Base-by-base conservation (phyloP, 768 basidiomycete genomes). In the Cystobasidium onofrii region DNA sequence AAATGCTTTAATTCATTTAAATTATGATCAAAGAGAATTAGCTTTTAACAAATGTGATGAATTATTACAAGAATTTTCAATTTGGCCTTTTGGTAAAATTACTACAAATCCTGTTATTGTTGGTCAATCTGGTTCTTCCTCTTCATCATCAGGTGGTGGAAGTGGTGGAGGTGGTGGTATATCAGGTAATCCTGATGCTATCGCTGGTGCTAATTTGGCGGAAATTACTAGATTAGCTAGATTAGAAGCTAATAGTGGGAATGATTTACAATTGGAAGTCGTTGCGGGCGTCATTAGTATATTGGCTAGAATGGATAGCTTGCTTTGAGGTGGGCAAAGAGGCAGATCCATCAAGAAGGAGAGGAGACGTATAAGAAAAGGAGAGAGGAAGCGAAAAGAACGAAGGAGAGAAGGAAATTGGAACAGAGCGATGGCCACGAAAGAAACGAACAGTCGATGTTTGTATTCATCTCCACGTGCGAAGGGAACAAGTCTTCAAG, bases 1-100 rank as follows among this genome's bases (percentile, higher is more conserved):
- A 80, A 96, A 97, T 79, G 92, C 93, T 10, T 89, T 97, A 77
- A 87, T 88, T 70, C 84, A 92, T 75, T 83, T 98, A 29, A 88
- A 87, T 18, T 98, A 95, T 78, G 96, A 98, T 81, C 90, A 93
- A 69, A 83, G 95, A 69, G 96, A 99, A 83, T 88, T 87, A 2
- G 94, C 95, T 36, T 96, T 97, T 80, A 88, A 88, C 76, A 84
- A 96, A 74, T 92, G 91, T 77, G 95, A 99, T 79, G 96, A 99
- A 76, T 87, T 99, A 29, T 83, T 99, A 39, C 89, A 88, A 54
- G 95, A 94, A 82, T 98, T 98, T 81, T 85, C 87, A 33, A 85
- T 84, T 34, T 99, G 92, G 92, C 95, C 95, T 15, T 93, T 90
- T 79, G 92, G 84, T 39, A 57, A 25, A 31, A 34, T 25, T 29